A percentile compares a stretch with the other conserved stretches of the same genome.
Evolutionary conservation across 1,139 yeast species (phyloP).

Genomic region (Suhomyces anneliseae): DNA sequence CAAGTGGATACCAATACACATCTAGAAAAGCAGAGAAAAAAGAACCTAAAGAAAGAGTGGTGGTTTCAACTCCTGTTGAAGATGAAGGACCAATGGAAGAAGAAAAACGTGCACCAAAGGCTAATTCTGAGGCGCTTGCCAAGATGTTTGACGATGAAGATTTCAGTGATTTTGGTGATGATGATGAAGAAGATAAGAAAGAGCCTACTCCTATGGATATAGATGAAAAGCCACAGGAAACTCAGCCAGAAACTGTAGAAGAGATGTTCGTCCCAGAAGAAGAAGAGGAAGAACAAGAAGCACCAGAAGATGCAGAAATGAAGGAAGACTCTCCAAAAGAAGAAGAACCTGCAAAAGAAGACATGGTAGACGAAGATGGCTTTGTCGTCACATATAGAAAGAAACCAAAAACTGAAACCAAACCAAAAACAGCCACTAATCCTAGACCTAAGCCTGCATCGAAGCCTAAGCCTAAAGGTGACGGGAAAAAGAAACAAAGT

Average conservation of each 20-base stretch:
- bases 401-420: constrained; percentile 10
- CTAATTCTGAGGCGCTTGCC: constrained; percentile 16
- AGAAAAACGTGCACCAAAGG: constrained; percentile 5
- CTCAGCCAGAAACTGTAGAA: constrained; percentile 8
- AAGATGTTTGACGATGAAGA: constrained; percentile 24
- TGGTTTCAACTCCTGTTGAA: constrained; percentile 25
- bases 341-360: constrained; percentile 8
- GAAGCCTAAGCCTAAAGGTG: constrained; percentile 13
- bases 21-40: constrained; percentile 36
- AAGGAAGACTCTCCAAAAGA: background rate
- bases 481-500: constrained; percentile 33
- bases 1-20: constrained; percentile 33
- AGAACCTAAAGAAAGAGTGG: constrained; percentile 39
- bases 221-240: background rate
- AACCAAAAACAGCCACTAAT: constrained; percentile 15
- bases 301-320: background rate
- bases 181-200: constrained; percentile 4
- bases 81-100: constrained; percentile 11
- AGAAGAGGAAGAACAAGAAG: constrained; percentile 11
- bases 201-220: background rate
- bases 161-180: constrained; percentile 20
- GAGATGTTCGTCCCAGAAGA: constrained; percentile 13
- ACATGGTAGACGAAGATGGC: constrained; percentile 42
- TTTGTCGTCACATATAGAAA: constrained; percentile 35
- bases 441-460: constrained; percentile 7